Base-by-base conservation (phyloP, 2,329 filamentous ascomycete genomes). In the Sordariomycetes sp. region DNA sequence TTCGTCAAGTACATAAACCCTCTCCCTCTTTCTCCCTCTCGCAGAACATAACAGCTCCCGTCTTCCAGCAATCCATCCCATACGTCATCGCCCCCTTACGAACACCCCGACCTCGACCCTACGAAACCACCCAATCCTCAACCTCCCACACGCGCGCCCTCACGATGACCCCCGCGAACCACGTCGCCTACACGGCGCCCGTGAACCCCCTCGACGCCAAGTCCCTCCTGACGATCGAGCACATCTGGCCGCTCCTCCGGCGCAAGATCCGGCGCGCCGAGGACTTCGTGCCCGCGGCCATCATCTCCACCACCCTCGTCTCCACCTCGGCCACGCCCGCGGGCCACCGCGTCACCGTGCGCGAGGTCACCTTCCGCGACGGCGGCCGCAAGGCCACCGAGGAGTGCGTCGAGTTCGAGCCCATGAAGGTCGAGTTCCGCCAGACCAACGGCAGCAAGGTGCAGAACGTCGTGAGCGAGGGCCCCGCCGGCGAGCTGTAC, bases 401-500 rank as follows among this genome's bases (percentile, higher is more conserved):
- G 60, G 60, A 63, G 18, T 71, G 69, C 59, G 61, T 66, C 11
- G 65, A 69, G 48, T 68, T 67, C 58, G 62, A 64, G 1, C 69
- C 71, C 3, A 65, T 62, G 61, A 66, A 69, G 16, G 63, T 72
- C 40, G 68, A 69, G 50, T 74, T 72, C 58, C 60, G 62, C 14
- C 70, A 71, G 34, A 64, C 66, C 12, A 69, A 71, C 53, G 72
- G 71, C 2, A 71, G 67, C 59, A 67, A 63, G 2, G 64, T 72
- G 54, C 66, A 65, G 55, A 73, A 73, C 40, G 61, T 73, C 16
- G 63, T 72, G 3, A 69, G 69, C 60, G 59, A 53, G 6, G 67
- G 67, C 0, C 16, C n/a, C 7, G 65, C 65, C 6, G 70, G 66
- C 0, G 66, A 66, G 20, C 53, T 58, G 50, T 46, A 69, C 4